Base-by-base conservation (phyloP, 2,329 filamentous ascomycete genomes). In the Aureobasidium sp. region DNA sequence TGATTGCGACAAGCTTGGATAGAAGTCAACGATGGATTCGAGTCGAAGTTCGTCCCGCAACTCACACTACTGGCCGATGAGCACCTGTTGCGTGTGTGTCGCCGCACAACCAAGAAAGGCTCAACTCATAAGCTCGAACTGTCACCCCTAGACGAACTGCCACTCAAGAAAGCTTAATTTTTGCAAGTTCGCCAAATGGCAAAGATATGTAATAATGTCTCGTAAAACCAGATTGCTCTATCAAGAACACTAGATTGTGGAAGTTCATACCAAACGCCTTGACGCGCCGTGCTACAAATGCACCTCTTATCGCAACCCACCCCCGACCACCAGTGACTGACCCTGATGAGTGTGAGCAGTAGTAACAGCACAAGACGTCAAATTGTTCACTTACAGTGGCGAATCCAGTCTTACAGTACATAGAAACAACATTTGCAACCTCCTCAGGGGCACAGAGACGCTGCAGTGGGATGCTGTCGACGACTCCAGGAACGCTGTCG, bases 351-450 rank as follows among this genome's bases (percentile, higher is more conserved):
- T 33, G 53, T 57, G 1, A 57, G 53, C 37, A 17, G 12, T 17
- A 17, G 19, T 2, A 58, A 22, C 11, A 29, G 17, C 2, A 22
- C 6, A 40, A 29, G 5, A 3, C 14, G n/a, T 8, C 9, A 14
- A 29, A 7, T 12, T 35, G 27, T 31, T 0, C 1, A 60, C 58
- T 60, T 44, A 60, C 61, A 4, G 61, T 63, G 8, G 47, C 54
- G 24, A 63, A 86, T 0, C 84, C 83, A n/a, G 82, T 86, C 67
- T 74, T 78, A 64, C 78, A 81, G 50, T 84, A 72, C 83, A 85
- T 85, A 2, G 78, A 79, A 7, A 87, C 83, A 33, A 82, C 78
- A 68, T 84, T 84, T 2, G 82, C 83, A 57, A 81, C 82, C 71
- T 87, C 84, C 56, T 83, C 77, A 2, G 82, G 81, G 24, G 77